Percentiles rank a stretch among this genome's conserved stretches.
phyloP scores from a whole-genome alignment of 306 rosid species.

The Quercus mongolica region DNA sequence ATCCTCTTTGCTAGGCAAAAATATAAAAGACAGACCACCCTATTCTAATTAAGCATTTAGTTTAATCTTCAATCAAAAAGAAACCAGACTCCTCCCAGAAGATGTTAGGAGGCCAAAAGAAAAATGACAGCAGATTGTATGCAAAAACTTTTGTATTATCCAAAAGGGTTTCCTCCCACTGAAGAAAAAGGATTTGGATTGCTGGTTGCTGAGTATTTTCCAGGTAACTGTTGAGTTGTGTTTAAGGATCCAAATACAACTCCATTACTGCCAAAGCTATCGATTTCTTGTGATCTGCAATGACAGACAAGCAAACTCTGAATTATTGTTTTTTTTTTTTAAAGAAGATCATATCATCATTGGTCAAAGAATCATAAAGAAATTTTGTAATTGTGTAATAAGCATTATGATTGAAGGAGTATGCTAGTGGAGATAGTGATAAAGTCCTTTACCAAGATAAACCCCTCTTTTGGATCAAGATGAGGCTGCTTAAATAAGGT shows the following conservation, averaged over 20 bases:
- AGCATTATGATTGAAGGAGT: background rate
- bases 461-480: background rate
- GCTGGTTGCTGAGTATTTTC: slow-evolving; percentile 19
- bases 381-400: background rate
- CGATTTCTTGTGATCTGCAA: slow-evolving; percentile 36
- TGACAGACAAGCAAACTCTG: slow-evolving; percentile 3
- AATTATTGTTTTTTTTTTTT: background rate
- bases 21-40: background rate
- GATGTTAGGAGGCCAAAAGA: background rate
- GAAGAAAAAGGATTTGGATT: slow-evolving; percentile 30
- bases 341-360: background rate
- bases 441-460: background rate
- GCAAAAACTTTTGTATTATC: slow-evolving; percentile 21
- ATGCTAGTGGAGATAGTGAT: background rate
- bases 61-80: background rate
- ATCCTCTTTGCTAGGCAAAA: background rate
- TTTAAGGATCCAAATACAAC: slow-evolving; percentile 23
- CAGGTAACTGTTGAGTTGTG: slow-evolving; percentile 30
- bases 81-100: background rate
- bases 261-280: slow-evolving; percentile 24
- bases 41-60: background rate
- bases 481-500: background rate
- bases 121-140: background rate
- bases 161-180: slow-evolving; percentile 68
- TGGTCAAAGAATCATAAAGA: background rate